Percentiles rank a stretch among this genome's conserved stretches.
phyloP scores from a whole-genome alignment of 148 eudicot genomes.

The Rheum nobile region DNA sequence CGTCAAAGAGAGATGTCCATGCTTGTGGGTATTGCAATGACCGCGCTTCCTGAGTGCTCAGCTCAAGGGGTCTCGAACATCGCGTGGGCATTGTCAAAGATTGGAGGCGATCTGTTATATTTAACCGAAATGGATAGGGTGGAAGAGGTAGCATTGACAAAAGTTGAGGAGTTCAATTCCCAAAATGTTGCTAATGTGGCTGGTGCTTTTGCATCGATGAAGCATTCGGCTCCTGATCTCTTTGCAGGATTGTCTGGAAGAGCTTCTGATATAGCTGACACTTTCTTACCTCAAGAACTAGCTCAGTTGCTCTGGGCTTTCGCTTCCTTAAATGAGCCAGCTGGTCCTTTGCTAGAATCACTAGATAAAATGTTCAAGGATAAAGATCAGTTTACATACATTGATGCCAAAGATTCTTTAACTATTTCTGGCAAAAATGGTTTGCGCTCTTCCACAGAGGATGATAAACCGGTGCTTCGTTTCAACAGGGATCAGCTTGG shows the following conservation, averaged over 20 bases:
- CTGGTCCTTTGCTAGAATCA: constrained; percentile 49
- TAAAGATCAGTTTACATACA: constrained; percentile 36
- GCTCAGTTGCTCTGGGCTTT: constrained; percentile 96
- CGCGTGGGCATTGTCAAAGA: constrained; percentile 92
- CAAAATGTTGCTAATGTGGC: constrained; percentile 94
- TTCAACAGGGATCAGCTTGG: constrained; percentile 83
- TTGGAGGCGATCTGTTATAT: constrained; percentile 92
- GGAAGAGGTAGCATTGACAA: constrained; percentile 70
- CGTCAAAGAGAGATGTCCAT: constrained; percentile 88
- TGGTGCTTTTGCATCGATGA: constrained; percentile 95
- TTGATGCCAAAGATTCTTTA: constrained; percentile 16
- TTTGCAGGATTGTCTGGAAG: constrained; percentile 53
- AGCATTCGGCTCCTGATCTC: constrained; percentile 76
- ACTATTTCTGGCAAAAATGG: constrained; percentile 15
- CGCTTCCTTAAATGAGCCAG: constrained; percentile 71
- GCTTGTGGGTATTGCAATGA: constrained; percentile 91
- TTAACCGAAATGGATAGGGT: constrained; percentile 91
- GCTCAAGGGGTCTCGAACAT: constrained; percentile 90
- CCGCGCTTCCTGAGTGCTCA: constrained; percentile 75
- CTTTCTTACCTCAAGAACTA: constrained; percentile 77
- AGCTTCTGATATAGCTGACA: constrained; percentile 51
- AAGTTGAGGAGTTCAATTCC: constrained; percentile 67
- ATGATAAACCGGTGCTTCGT: constrained; percentile 21
- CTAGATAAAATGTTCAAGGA: constrained; percentile 47
- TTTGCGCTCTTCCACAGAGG: constrained; percentile 6